Evolutionary conservation across 345 rosid species (phyloP).

Genomic region (Erodium maritimum): DNA sequence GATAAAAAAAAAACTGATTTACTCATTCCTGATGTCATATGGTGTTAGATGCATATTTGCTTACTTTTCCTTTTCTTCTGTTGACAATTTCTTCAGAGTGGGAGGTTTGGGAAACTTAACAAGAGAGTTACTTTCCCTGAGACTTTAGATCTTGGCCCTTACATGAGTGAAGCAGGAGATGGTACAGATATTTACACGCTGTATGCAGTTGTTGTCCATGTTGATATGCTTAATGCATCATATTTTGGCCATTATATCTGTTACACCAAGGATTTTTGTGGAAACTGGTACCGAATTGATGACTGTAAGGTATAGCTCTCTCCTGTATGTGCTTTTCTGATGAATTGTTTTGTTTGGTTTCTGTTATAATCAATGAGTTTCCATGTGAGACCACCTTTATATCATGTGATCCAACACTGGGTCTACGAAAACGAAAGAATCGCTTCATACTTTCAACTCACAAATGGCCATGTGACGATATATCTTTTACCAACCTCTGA

Average conservation of each 20-base stretch:
- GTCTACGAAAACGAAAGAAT: neutral
- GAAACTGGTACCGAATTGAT: constrained; percentile 79
- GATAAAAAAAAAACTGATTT: too few species aligned
- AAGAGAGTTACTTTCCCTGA: constrained; percentile 80
- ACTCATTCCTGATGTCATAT: neutral
- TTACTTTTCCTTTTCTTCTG: constrained; percentile 5
- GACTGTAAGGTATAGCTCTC: constrained; percentile 62
- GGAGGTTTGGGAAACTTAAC: constrained; percentile 95
- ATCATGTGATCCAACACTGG: neutral
- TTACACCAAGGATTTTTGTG: constrained; percentile 70
- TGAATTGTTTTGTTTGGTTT: neutral
- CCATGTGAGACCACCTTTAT: neutral
- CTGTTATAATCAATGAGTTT: neutral
- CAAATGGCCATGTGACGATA: too few species aligned
- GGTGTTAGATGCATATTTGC: neutral
- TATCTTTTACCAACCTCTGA: neutral
- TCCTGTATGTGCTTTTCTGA: neutral
- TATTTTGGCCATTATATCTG: constrained; percentile 94
- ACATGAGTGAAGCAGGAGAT: constrained; percentile 71
- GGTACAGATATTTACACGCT: constrained; percentile 62
- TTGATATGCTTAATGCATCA: constrained; percentile 96
- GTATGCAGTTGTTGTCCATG: constrained; percentile 89
- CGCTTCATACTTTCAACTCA: too few species aligned
- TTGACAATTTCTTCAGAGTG: constrained; percentile 53
- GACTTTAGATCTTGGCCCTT: constrained; percentile 69